These are phyloP conservation scores for Cryptosporidium andersoni DNA, from an alignment of 169 alveolate genomes.

Conservation along the genomic window DNA sequence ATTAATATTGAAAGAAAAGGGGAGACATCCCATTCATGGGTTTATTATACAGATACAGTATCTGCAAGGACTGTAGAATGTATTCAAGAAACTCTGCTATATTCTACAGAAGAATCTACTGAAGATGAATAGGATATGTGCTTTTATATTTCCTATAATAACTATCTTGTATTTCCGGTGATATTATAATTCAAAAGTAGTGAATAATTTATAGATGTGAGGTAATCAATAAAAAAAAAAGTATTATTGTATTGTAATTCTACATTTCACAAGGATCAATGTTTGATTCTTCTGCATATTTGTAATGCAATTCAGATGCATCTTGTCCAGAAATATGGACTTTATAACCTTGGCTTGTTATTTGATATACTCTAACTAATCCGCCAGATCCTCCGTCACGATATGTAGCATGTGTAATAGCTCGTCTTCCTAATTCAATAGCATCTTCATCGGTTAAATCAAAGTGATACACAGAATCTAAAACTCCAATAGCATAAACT, in stretches of 20 bases:
- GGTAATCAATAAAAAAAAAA: neutral
- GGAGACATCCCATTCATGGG: conserved; percentile 51
- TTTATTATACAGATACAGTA: conserved; percentile 56
- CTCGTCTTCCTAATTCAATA: conserved; percentile 95
- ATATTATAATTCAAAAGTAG: too few species aligned
- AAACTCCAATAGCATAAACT: conserved; percentile 98
- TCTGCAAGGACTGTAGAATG: conserved; percentile 41
- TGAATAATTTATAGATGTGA: neutral
- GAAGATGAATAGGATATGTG: conserved; percentile 29
- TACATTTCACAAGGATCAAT: conserved; percentile 44
- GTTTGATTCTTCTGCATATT: conserved; percentile 84
- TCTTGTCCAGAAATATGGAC: conserved; percentile 90
- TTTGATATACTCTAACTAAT: conserved; percentile 95
- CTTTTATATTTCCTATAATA: neutral
- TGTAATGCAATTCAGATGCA: conserved; percentile 88
- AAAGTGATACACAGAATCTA: conserved; percentile 91
- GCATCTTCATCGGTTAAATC: conserved; percentile 96
- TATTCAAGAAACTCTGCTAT: neutral
- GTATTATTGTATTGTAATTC: neutral
- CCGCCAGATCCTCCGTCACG: conserved; percentile 99
- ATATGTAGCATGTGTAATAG: conserved; percentile 98
- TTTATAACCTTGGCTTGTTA: conserved; percentile 92
- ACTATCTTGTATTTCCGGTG: too few species aligned
- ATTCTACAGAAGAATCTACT: conserved; percentile 35
- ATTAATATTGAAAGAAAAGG: conserved; percentile 65